Percentiles rank a stretch among this genome's conserved stretches.
phyloP scores from a whole-genome alignment of 116 monocot genomes.

The Zostera marina region DNA sequence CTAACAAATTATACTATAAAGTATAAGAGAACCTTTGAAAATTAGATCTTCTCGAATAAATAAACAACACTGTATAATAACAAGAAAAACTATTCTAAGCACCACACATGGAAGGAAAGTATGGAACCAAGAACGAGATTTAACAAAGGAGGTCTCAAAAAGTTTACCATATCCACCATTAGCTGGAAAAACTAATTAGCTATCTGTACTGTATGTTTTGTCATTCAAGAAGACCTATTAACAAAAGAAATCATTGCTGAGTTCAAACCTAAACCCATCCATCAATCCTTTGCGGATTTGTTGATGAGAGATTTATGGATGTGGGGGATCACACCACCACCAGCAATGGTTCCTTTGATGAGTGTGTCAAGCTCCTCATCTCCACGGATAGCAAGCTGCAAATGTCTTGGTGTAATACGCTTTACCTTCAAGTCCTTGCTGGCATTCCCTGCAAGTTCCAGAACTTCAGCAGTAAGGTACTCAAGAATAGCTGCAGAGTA shows the following conservation, averaged over 20 bases:
- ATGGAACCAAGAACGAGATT: neutral
- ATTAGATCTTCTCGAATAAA: no score
- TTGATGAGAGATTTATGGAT: slow-evolving; percentile 42
- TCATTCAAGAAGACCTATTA: slow-evolving; percentile 1
- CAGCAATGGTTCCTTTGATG: slow-evolving; percentile 45
- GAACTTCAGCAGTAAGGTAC: slow-evolving; percentile 37
- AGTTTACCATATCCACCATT: slow-evolving; percentile 3
- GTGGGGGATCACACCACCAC: slow-evolving; percentile 43
- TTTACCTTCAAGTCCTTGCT: slow-evolving; percentile 46
- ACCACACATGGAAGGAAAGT: neutral
- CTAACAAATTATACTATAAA: no score
- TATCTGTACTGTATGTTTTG: neutral
- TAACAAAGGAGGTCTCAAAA: neutral
- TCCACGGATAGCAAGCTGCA: slow-evolving; percentile 37
- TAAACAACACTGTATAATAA: neutral
- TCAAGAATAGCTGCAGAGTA: slow-evolving; percentile 38
- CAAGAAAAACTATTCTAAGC: neutral
- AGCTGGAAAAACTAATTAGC: neutral
- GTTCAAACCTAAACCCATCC: neutral
- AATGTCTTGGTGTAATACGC: slow-evolving; percentile 37
- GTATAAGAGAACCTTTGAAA: no score
- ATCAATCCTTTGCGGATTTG: slow-evolving; percentile 28
- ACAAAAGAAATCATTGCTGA: neutral
- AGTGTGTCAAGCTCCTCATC: slow-evolving; percentile 42
- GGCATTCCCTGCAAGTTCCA: slow-evolving; percentile 37